phyloP scores from a whole-genome alignment of 140 eudicot genomes.

The Oenanthe javanica region DNA sequence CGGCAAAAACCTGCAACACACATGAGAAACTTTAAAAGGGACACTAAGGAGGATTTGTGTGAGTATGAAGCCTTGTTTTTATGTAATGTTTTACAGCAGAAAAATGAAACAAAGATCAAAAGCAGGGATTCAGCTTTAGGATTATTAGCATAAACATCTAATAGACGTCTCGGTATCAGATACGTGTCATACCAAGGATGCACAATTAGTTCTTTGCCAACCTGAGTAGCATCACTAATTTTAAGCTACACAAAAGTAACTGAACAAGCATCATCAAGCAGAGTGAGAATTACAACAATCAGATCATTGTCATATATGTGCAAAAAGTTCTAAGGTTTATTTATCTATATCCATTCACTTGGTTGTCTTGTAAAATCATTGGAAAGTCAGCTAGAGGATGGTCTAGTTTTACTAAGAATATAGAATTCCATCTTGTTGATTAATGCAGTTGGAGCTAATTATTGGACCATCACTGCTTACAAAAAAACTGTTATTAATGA shows the following conservation, averaged over 20 bases:
- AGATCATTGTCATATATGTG: neutral
- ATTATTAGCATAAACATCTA: neutral
- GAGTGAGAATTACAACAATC: neutral
- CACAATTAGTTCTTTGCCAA: neutral
- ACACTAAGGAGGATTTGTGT: neutral
- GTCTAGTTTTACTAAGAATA: neutral
- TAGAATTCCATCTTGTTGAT: neutral
- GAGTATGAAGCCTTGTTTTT: neutral
- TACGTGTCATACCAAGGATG: neutral
- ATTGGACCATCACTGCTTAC: slow-evolving; percentile 2
- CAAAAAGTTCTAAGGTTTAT: neutral
- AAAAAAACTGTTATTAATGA: neutral
- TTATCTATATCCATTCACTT: neutral
- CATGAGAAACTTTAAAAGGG: neutral
- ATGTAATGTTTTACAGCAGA: neutral
- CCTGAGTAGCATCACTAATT: neutral
- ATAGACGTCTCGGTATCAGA: too few relatives aligned
- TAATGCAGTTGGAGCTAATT: neutral
- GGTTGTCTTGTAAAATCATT: neutral
- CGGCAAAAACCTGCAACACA: slow-evolving; percentile 74
- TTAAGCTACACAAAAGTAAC: neutral
- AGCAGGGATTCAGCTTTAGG: neutral
- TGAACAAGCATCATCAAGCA: neutral
- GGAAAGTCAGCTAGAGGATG: neutral
- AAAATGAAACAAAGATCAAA: neutral